These are phyloP conservation scores for Casaregolazyma lundiana DNA, from an alignment of 1,139 yeast genomes.

Conservation along the genomic window DNA sequence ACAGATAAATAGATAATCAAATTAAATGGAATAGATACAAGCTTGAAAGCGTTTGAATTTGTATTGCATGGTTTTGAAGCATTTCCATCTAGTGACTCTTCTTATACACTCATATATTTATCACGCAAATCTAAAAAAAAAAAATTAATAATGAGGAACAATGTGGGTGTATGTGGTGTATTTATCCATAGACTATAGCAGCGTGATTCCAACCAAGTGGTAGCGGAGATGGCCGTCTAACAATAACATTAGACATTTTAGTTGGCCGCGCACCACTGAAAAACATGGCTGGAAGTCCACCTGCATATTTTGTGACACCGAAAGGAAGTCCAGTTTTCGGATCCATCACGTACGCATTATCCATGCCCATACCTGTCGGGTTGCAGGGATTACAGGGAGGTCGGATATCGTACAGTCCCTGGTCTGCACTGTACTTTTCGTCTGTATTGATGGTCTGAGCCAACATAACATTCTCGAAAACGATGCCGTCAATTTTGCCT, in stretches of 20 bases:
- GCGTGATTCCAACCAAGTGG: conserved; percentile 6
- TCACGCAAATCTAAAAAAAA: too few relatives aligned
- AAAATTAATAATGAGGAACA: too few relatives aligned
- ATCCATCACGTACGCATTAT: conserved; percentile 10
- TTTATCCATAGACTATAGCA: too few relatives aligned
- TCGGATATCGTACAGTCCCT: conserved; percentile 12
- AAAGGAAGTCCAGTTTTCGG: conserved; percentile 2
- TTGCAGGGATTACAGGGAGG: conserved; percentile 14
- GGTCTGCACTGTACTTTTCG: conserved; percentile 4
- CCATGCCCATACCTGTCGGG: conserved; percentile 12
- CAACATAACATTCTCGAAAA: conserved; percentile 3
- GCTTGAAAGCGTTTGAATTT: too few relatives aligned
- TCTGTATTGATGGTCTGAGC: not conserved
- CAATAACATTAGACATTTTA: not conserved
- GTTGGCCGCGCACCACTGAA: not conserved
- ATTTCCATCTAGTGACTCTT: too few relatives aligned
- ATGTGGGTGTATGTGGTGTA: too few relatives aligned
- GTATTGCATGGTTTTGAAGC: too few relatives aligned
- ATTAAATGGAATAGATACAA: too few relatives aligned
- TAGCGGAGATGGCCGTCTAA: conserved; percentile 5
- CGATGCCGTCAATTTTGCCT: not conserved
- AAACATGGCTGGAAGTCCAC: conserved; percentile 4
- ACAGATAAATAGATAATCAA: too few relatives aligned
- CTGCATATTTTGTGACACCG: conserved; percentile 4
- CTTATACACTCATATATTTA: too few relatives aligned